Base-by-base conservation (phyloP, 2,329 filamentous ascomycete species). In the Fusarium setosum region DNA sequence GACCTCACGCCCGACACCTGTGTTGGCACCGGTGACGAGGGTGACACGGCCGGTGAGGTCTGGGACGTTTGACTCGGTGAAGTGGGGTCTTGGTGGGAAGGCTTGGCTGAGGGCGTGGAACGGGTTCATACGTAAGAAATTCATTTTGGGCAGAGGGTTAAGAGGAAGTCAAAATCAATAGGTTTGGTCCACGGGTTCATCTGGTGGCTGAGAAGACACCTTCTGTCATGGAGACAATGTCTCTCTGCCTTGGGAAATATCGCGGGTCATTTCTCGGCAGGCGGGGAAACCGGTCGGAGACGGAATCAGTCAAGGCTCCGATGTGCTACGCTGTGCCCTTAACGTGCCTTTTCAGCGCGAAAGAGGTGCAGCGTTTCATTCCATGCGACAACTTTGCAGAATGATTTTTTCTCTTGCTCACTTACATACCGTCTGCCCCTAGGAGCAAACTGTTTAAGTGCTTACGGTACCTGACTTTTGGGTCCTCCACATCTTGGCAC, bases 1-100 rank as follows among this genome's bases (percentile, higher is more conserved):
- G 18, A 88, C 77, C 64, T 87, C 83, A 37, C 81, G 80, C 10
- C 86, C 86, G 7, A 87, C 77, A 77, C 77, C 77, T 0, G 75
- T 74, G 65, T 79, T 79, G 54, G 75, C 73, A 34, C 77, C 77
- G 1, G 77, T 89, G 15, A 89, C 81, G 59, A 89, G 80, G 74
- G 80, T 82, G 31, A 91, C 89, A 91, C 69, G 71, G 17, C 56
- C 63, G 5, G 65, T 66, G 26, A 73, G 71, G 37, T 74, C 72
- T 0, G 93, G 91, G 23, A 96, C 85, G 72, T 97, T 92, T 74
- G 94, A 21, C 35, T 74, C 72, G 2, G 64, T 73, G 48, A 72
- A 72, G 21, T 55, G 41, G 9, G 72, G 72, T 23, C 65, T 71
- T 2, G 68, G 62, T 5, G 72, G 72, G 11, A 70, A 71, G 3